Conservation (phyloP, 2,329 filamentous ascomycete genomes). For the Neocatenulostroma microsporum region DNA sequence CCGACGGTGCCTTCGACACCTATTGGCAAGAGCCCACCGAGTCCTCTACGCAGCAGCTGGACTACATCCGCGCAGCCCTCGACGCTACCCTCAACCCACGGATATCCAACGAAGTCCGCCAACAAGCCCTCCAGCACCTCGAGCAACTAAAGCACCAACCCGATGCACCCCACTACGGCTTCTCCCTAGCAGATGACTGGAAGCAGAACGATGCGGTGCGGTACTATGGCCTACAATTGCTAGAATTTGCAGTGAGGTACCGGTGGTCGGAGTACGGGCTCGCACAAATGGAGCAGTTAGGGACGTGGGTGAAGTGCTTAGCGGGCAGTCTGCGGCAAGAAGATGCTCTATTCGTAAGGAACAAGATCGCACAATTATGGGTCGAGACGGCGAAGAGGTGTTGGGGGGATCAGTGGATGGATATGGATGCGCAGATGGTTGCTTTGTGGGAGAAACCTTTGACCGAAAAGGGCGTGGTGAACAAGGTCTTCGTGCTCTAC, state of each 20-base stretch:
- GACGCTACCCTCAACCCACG: conserved; percentile 77
- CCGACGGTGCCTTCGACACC: conserved; percentile 8
- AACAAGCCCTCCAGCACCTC: conserved; percentile 76
- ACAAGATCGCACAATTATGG: conserved; percentile 93
- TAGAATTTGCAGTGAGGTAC: conserved; percentile 84
- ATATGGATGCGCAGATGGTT: conserved; percentile 82
- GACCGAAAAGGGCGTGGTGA: conserved; percentile 39
- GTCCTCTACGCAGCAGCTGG: conserved; percentile 32
- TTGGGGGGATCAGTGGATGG: conserved; percentile 80
- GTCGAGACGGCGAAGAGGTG: conserved; percentile 86
- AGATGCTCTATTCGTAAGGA: conserved; percentile 77
- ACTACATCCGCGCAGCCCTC: conserved; percentile 73
- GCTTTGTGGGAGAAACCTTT: conserved; percentile 59
- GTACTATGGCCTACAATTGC: conserved; percentile 85
- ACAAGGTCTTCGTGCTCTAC: conserved; percentile 81
- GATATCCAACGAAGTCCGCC: conserved; percentile 71
- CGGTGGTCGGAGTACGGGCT: conserved; percentile 66
- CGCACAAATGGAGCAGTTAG: conserved; percentile 60
- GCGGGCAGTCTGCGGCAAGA: conserved; percentile 61
- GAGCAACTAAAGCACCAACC: conserved; percentile 73
- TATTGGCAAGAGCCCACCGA: conserved; percentile 5
- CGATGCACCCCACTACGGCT: conserved; percentile 78
- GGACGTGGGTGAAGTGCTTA: conserved; percentile 70
- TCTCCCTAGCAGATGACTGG: conserved; percentile 67
- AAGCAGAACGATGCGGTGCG: conserved; percentile 73